Base-by-base conservation (phyloP, 352 stramenopile species). In the Pythium volutum region DNA sequence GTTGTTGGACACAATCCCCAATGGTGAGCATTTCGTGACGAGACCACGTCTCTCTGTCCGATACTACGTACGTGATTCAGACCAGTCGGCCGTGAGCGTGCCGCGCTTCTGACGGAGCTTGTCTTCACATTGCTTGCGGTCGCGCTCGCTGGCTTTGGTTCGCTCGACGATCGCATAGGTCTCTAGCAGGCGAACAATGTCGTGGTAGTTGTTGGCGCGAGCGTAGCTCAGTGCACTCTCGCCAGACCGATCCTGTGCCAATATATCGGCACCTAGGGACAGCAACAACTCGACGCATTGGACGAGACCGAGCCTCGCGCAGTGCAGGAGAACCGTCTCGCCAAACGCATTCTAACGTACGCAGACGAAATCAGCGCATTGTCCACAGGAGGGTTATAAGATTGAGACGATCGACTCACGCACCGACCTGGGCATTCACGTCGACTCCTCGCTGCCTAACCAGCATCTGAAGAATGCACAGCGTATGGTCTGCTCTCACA, bases 211-310 rank as follows among this genome's bases (percentile, higher is more conserved):
- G 29, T 74, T 49, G 27, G 75, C 62, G 4, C 66, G 53, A 16
- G 81, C 81, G 31, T 86, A 80, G 31, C 67, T 58, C 8, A 84
- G 43, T 16, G 84, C 71, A 15, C 67, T 81, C 22, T 71, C 66
- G 36, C 69, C 75, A 6, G 67, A 66, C 2, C 75, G 73, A 52
- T 93, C 79, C 3, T 52, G 39, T 22, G 48, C 45, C 9, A 64
- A 64, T 5, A 60, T 22, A 50, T 89, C 65, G 4, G 65, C 81
- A 15, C 69, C 70, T 36, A 80, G 67, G 4, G 26, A 27, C 1
- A 93, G 54, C 45, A 93, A 67, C 7, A 91, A 54, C 57, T 77
- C 74, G 26, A 81, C 74, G 43, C 77, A 87, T 10, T 83, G 72
- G 33, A 77, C 48, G 4, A 91, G 73, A 14, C 78, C 79, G 29